Percentiles rank a stretch among this genome's conserved stretches.
Evolutionary conservation across 1,139 yeast genomes (phyloP).

Genomic region (Candida smagusa): DNA sequence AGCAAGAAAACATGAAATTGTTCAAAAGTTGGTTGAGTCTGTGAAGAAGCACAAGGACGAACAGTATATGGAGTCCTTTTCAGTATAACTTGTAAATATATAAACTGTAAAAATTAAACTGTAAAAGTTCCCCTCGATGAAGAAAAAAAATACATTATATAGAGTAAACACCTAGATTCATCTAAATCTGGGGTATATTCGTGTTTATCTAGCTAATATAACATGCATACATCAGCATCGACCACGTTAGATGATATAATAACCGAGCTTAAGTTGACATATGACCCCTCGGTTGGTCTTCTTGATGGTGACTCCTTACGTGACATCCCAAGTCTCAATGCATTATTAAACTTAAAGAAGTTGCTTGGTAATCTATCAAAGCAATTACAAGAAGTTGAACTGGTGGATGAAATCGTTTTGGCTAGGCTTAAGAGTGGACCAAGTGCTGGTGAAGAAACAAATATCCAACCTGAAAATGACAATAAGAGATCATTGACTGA

Average conservation of each 20-base stretch:
- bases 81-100: not conserved
- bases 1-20: slow-evolving; percentile 29
- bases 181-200: too few species aligned
- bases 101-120: slow-evolving; percentile 1
- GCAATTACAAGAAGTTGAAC: slow-evolving; percentile 47
- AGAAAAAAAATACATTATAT: not conserved
- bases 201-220: too few species aligned
- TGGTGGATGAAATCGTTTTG: slow-evolving; percentile 40
- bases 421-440: slow-evolving; percentile 3
- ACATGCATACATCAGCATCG: slow-evolving; percentile 26
- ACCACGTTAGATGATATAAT: slow-evolving; percentile 51
- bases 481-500: not conserved
- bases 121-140: not conserved
- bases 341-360: slow-evolving; percentile 45
- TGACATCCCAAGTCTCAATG: slow-evolving; percentile 43
- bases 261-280: slow-evolving; percentile 49
- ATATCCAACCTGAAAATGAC: not conserved
- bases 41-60: slow-evolving; percentile 33
- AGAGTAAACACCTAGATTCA: too few species aligned
- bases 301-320: slow-evolving; percentile 57
- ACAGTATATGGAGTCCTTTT: slow-evolving; percentile 7
- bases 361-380: slow-evolving; percentile 46
- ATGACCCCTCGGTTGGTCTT: slow-evolving; percentile 57
- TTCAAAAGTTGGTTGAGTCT: slow-evolving; percentile 32
- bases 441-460: not conserved